phyloP scores from a whole-genome alignment of 208 protist species.

The Acanthamoeba lugdunensis region DNA sequence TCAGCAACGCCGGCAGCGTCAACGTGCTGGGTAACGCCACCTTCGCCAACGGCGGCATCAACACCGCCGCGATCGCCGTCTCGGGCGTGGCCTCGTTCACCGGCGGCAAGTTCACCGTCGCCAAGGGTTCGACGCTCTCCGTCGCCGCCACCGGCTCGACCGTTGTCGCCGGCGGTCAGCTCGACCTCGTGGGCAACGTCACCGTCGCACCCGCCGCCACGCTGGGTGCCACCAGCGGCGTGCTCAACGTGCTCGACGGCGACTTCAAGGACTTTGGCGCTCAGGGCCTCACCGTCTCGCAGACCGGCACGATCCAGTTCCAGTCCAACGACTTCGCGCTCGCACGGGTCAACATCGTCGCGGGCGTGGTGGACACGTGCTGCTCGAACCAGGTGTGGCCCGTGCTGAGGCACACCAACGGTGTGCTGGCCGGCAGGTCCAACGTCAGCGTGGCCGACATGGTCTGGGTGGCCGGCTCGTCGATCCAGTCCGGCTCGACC shows the following conservation, averaged over 20 bases:
- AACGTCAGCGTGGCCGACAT: conserved; percentile 46
- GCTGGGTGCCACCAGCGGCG: conserved; percentile 28
- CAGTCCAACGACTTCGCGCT: conserved; percentile 47
- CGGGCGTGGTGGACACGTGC: conserved; percentile 44
- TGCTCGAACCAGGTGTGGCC: conserved; percentile 69
- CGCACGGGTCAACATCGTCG: background rate
- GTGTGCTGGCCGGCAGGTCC: conserved; percentile 34
- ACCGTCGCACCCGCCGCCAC: background rate
- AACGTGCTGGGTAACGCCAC: background rate
- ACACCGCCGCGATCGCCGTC: background rate
- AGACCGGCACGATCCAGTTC: conserved; percentile 45
- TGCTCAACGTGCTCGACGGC: conserved; percentile 43
- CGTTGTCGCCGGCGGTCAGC: conserved; percentile 24
- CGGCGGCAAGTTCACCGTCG: conserved; percentile 10
- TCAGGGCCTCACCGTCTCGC: background rate
- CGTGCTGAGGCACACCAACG: background rate
- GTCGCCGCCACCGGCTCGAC: background rate
- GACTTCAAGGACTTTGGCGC: conserved; percentile 43
- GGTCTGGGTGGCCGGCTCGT: conserved; percentile 11
- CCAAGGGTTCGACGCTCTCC: background rate
- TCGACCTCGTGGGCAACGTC: conserved; percentile 48
- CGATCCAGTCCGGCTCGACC: conserved; percentile 30
- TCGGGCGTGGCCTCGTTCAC: conserved; percentile 23
- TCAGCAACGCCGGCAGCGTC: conserved; percentile 25
- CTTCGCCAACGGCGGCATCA: conserved; percentile 32